phyloP scores from a whole-genome alignment of 2,329 filamentous ascomycete genomes.

The Diaporthe nobilis region DNA sequence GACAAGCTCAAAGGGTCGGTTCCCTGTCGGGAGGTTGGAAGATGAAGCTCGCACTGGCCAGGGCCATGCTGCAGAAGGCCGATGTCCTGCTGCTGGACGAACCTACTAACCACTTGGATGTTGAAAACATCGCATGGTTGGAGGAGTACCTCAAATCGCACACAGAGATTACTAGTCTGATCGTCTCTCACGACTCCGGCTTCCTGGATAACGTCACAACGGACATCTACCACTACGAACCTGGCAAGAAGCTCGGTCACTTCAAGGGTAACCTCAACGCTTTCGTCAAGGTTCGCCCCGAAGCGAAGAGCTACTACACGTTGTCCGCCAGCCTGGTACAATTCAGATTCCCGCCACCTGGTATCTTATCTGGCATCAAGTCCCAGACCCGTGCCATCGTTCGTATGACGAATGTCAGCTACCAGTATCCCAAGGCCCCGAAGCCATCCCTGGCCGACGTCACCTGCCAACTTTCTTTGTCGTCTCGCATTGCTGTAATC shows the following conservation, averaged over 20 bases:
- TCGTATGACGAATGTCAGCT: conserved; percentile 92
- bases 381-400: conserved; percentile 94
- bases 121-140: conserved; percentile 95
- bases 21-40: conserved; percentile 99
- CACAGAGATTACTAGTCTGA: conserved; percentile 95
- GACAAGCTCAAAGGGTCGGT: conserved; percentile 90
- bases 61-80: conserved; percentile 97
- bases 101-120: conserved; percentile 98
- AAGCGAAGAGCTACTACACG: conserved; percentile 98
- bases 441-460: conserved; percentile 92
- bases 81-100: conserved; percentile 97
- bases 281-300: conserved; percentile 91
- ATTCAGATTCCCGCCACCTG: conserved; percentile 98
- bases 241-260: conserved; percentile 90
- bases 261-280: conserved; percentile 86
- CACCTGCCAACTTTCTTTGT: conserved; percentile 88
- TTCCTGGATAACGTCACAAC: conserved; percentile 98
- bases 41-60: conserved; percentile 98
- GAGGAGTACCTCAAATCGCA: conserved; percentile 96
- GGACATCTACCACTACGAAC: conserved; percentile 99
- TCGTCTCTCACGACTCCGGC: conserved; percentile 97
- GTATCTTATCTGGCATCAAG: conserved; percentile 95
- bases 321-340: conserved; percentile 88
- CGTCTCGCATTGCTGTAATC: conserved; percentile 95
- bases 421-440: conserved; percentile 89